These are phyloP conservation scores for Pseudonectria foliicola DNA, from an alignment of 2,329 filamentous ascomycete genomes.

Conservation along the genomic window DNA sequence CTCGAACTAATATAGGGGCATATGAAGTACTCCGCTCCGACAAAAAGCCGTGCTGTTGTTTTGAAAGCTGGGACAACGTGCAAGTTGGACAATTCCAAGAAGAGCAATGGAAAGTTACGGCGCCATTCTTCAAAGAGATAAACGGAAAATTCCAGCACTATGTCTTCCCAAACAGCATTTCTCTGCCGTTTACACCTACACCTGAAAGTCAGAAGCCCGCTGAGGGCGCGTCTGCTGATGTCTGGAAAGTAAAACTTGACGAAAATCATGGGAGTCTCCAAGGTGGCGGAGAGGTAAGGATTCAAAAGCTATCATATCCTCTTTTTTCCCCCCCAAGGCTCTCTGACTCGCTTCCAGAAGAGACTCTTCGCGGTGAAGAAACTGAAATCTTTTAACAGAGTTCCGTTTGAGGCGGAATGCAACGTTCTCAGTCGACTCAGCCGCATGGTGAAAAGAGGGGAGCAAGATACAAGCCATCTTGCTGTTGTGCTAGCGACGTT, in stretches of 20 bases:
- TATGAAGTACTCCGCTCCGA: too few species aligned
- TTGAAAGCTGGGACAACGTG: conserved; percentile 1
- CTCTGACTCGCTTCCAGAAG: neutral
- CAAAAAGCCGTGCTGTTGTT: too few species aligned
- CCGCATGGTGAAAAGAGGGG: too few species aligned
- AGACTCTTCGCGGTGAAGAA: neutral
- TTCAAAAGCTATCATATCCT: too few species aligned
- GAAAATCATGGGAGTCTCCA: neutral
- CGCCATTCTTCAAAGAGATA: conserved; percentile 4
- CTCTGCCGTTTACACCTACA: neutral
- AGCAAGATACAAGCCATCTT: conserved; percentile 1
- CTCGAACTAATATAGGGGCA: too few species aligned
- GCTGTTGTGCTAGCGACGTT: conserved; percentile 2
- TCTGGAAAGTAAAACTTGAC: neutral
- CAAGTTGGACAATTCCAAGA: neutral
- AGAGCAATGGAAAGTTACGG: conserved; percentile 1
- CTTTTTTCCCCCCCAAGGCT: too few species aligned
- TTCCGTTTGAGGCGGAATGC: neutral
- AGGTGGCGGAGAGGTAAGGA: too few species aligned
- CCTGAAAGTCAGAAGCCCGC: neutral
- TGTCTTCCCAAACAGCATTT: conserved; percentile 1
- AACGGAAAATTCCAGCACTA: conserved; percentile 2
- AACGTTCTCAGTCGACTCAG: conserved; percentile 1
- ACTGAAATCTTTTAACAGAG: neutral
- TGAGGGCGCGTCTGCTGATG: neutral